phyloP scores from a whole-genome alignment of 257 asterid genomes.

The Voacanga thouarsii region DNA sequence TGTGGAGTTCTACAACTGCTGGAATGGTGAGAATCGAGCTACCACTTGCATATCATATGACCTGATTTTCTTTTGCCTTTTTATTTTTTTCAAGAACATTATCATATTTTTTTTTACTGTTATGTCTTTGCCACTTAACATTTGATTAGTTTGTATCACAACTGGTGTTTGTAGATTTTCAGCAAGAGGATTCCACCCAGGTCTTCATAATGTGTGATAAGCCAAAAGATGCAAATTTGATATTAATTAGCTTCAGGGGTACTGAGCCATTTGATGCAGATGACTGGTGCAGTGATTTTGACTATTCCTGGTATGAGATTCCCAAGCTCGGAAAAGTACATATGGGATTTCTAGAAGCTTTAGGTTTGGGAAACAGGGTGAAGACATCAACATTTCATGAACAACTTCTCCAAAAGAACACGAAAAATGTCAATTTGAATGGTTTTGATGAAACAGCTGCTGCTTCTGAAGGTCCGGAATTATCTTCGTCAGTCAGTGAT shows the following conservation, averaged over 20 bases:
- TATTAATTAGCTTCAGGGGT: slow-evolving; percentile 80
- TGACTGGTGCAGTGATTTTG: slow-evolving; percentile 94
- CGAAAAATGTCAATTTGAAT: slow-evolving; percentile 5
- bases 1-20: slow-evolving; percentile 86
- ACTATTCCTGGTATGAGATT: slow-evolving; percentile 93
- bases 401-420: slow-evolving; percentile 25
- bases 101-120: too few species aligned
- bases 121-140: neutral
- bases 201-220: slow-evolving; percentile 77
- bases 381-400: slow-evolving; percentile 49
- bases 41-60: neutral
- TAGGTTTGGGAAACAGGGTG: slow-evolving; percentile 78
- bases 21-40: slow-evolving; percentile 66
- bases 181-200: slow-evolving; percentile 77
- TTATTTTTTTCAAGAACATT: neutral
- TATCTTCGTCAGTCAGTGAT: slow-evolving; percentile 14
- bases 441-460: slow-evolving; percentile 17
- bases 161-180: slow-evolving; percentile 49
- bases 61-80: neutral
- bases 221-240: slow-evolving; percentile 70
- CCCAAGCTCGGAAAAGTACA: slow-evolving; percentile 90
- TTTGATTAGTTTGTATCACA: slow-evolving; percentile 5
- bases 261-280: slow-evolving; percentile 96
- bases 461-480: slow-evolving; percentile 19
- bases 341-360: slow-evolving; percentile 94